Evolutionary conservation across 1,284 basidiomycete genomes (phyloP).

Genomic region (Leccinum ponderosum): DNA sequence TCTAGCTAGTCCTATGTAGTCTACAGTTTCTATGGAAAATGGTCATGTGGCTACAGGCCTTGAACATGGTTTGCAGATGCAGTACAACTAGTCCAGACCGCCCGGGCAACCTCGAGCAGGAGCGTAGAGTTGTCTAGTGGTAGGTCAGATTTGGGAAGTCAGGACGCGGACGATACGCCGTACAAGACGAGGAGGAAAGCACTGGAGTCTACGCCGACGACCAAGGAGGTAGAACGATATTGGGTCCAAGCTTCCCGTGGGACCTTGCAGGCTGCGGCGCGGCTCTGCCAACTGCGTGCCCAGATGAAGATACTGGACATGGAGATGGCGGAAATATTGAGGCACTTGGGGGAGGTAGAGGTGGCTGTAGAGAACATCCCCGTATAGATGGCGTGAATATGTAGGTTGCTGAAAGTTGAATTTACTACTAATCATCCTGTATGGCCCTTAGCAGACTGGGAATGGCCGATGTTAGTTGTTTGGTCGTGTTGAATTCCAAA

Average conservation of each 20-base stretch:
- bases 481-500: too few relatives aligned
- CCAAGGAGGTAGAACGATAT: background rate
- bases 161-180: background rate
- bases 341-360: background rate
- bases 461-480: too few relatives aligned
- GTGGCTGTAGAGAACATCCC: background rate
- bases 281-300: background rate
- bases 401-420: background rate
- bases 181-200: background rate
- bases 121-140: background rate
- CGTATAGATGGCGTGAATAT: background rate
- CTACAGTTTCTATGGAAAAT: too few relatives aligned
- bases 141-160: background rate
- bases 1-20: too few relatives aligned
- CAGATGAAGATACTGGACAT: background rate
- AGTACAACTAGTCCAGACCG: background rate
- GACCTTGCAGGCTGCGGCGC: background rate
- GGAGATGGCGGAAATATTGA: background rate
- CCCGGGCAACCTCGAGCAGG: background rate
- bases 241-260: background rate
- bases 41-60: too few relatives aligned
- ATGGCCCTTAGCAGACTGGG: too few relatives aligned
- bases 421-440: background rate
- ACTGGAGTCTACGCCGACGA: background rate
- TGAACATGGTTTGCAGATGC: background rate